Percentiles rank a stretch among this genome's conserved stretches.
phyloP scores from a whole-genome alignment of 2,329 filamentous ascomycete genomes.

The Fusarium sp. region DNA sequence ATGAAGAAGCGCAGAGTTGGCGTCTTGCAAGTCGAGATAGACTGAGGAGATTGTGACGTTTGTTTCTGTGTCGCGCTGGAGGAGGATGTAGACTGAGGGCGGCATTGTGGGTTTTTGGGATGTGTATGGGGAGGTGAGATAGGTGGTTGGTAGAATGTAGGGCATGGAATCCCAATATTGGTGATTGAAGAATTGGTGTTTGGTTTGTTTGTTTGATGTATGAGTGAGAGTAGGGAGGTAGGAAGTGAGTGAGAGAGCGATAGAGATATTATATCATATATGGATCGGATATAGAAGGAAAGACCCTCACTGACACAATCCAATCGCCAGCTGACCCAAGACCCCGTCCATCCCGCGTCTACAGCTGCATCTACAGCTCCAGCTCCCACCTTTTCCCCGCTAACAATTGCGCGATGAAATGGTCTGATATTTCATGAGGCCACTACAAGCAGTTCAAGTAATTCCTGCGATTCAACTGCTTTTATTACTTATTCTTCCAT shows the following conservation, averaged over 20 bases:
- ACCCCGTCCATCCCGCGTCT: conserved; percentile 12
- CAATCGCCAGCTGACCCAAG: conserved; percentile 26
- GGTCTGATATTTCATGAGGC: conserved; percentile 34
- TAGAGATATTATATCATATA: conserved; percentile 36
- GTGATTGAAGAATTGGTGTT: background rate
- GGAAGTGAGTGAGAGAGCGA: conserved; percentile 19
- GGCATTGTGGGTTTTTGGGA: conserved; percentile 36
- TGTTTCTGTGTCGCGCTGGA: conserved; percentile 46
- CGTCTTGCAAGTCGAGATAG: conserved; percentile 51
- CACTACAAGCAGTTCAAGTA: background rate
- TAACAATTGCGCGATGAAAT: conserved; percentile 33
- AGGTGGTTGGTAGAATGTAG: conserved; percentile 8
- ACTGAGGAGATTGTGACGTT: conserved; percentile 47
- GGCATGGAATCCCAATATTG: conserved; percentile 8
- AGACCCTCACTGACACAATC: conserved; percentile 32
- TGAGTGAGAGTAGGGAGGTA: background rate
- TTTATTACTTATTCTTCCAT: background rate
- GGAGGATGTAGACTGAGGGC: conserved; percentile 49
- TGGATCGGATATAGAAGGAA: conserved; percentile 8
- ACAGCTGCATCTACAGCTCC: background rate
- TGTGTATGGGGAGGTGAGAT: conserved; percentile 23
- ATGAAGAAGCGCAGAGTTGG: conserved; percentile 50
- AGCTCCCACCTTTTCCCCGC: conserved; percentile 16
- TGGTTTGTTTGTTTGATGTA: conserved; percentile 3
- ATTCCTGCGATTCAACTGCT: background rate